Evolutionary conservation across 2,329 filamentous ascomycete species (phyloP).

Genomic region (Arthrobotrys musiformis): DNA sequence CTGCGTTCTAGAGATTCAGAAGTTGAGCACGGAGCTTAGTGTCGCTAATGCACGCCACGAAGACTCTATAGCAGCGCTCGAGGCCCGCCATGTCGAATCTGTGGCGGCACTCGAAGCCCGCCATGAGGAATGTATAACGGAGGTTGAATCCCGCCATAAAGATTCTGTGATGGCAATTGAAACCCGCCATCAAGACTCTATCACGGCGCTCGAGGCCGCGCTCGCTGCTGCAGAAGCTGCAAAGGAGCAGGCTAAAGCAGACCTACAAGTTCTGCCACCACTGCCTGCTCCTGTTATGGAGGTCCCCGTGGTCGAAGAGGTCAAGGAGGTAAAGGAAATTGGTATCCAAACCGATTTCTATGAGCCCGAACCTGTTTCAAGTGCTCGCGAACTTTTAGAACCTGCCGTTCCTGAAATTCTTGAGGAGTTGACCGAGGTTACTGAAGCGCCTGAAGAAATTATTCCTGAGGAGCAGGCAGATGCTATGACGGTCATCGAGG

Average conservation of each 20-base stretch:
- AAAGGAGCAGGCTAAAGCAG: neutral
- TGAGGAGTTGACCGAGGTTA: neutral
- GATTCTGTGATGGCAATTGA: no score
- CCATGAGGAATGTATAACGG: no score
- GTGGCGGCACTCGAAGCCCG: no score
- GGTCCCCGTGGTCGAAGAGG: neutral
- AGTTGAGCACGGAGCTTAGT: slow-evolving; percentile 36
- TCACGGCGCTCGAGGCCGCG: slow-evolving; percentile 32
- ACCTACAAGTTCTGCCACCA: neutral
- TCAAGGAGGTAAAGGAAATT: slow-evolving; percentile 44
- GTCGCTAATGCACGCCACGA: slow-evolving; percentile 50
- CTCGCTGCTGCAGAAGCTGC: slow-evolving; percentile 24
- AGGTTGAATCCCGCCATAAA: no score
- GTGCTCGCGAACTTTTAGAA: neutral
- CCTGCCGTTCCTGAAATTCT: neutral
- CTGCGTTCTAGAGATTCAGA: slow-evolving; percentile 47
- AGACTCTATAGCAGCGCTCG: slow-evolving; percentile 33
- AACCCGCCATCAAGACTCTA: slow-evolving; percentile 45
- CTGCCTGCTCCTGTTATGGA: neutral
- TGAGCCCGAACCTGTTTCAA: neutral
- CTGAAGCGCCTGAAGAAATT: neutral
- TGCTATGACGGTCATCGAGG: neutral
- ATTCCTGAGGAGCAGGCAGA: neutral
- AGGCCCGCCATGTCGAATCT: no score
- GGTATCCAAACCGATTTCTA: slow-evolving; percentile 42